A percentile compares a stretch with the other conserved stretches of the same genome.
Conservation (phyloP, 1,139 yeast species). For the Kodamaea suecica region DNA sequence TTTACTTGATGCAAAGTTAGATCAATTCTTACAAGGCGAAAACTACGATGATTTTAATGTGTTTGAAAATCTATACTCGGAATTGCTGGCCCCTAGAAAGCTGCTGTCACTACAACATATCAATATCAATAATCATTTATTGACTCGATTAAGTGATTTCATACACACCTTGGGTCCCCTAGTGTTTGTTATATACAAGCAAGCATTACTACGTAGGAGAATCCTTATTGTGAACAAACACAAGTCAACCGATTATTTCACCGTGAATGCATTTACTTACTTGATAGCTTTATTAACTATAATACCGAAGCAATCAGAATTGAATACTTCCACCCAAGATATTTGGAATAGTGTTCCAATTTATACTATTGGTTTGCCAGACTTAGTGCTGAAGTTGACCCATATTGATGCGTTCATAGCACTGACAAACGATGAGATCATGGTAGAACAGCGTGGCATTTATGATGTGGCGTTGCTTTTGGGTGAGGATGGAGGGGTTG, state of each 20-base stretch:
- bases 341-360: conserved; percentile 36
- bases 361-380: conserved; percentile 65
- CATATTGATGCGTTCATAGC: conserved; percentile 49
- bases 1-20: conserved; percentile 42
- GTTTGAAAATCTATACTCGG: conserved; percentile 22
- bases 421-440: conserved; percentile 68
- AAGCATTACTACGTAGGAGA: conserved; percentile 59
- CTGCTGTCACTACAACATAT: conserved; percentile 11
- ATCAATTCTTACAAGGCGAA: conserved; percentile 29
- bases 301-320: conserved; percentile 32
- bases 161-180: conserved; percentile 66
- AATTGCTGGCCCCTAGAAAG: conserved; percentile 3
- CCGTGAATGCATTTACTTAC: conserved; percentile 30
- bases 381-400: conserved; percentile 29
- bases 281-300: conserved; percentile 35
- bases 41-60: conserved; percentile 18
- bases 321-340: conserved; percentile 13
- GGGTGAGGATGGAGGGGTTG: conserved; percentile 23
- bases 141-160: conserved; percentile 45
- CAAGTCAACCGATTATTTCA: conserved; percentile 9
- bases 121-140: conserved; percentile 44
- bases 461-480: conserved; percentile 50
- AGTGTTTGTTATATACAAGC: conserved; percentile 67
- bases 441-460: conserved; percentile 51
- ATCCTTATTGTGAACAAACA: conserved; percentile 51